A percentile compares a stretch with the other conserved stretches of the same genome.
Conservation (phyloP, 805 yeast genomes). For the Yarrowia sp. region DNA sequence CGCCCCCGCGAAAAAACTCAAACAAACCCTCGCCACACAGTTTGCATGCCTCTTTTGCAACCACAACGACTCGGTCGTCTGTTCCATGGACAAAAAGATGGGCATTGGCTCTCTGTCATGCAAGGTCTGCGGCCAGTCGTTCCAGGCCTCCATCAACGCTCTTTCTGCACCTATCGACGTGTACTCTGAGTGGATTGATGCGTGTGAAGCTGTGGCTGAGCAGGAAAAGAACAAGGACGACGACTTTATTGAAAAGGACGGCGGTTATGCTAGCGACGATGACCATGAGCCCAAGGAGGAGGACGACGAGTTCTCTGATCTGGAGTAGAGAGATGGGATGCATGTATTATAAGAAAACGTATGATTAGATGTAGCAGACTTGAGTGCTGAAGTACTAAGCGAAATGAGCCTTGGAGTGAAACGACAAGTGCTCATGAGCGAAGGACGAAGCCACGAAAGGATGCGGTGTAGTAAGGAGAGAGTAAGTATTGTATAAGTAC, state of each 20-base stretch:
- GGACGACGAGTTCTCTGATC: slow-evolving; percentile 24
- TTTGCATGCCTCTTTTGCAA: slow-evolving; percentile 93
- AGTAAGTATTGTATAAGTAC: no score
- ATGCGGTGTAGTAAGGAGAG: no score
- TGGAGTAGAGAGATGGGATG: slow-evolving; percentile 38
- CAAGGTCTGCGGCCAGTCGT: slow-evolving; percentile 90
- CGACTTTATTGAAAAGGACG: slow-evolving; percentile 25
- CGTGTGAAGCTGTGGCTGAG: slow-evolving; percentile 84
- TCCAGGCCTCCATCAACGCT: slow-evolving; percentile 83
- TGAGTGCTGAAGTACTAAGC: no score
- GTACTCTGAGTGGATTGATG: slow-evolving; percentile 97
- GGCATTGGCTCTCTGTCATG: slow-evolving; percentile 82
- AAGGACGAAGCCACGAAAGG: no score
- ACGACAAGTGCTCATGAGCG: no score
- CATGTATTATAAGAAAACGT: slow-evolving; percentile 34
- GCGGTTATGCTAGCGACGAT: slow-evolving; percentile 1
- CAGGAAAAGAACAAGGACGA: slow-evolving; percentile 41
- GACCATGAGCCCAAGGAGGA: slow-evolving; percentile 21
- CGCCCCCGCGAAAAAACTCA: slow-evolving; percentile 74
- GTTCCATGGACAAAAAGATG: slow-evolving; percentile 81
- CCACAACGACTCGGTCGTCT: slow-evolving; percentile 87
- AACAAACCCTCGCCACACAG: slow-evolving; percentile 74
- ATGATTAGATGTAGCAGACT: neutral
- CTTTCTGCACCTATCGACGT: slow-evolving; percentile 86
- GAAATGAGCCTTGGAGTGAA: no score